Conservation (phyloP, 2,329 filamentous ascomycete species). For the Beauveria sp. region DNA sequence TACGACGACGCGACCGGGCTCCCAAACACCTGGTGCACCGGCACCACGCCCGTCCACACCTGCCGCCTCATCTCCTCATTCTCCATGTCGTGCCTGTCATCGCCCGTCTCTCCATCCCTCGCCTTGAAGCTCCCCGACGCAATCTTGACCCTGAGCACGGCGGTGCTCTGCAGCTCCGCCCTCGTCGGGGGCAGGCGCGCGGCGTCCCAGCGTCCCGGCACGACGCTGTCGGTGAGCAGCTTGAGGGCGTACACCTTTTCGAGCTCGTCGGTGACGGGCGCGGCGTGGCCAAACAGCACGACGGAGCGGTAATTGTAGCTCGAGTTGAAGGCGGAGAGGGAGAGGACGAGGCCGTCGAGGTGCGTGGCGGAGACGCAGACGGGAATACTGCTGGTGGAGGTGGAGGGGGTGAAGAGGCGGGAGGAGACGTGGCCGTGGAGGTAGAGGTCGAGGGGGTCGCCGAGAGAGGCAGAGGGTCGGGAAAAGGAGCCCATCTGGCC, state of each 20-base stretch:
- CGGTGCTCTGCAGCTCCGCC: constrained; percentile 68
- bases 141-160: constrained; percentile 62
- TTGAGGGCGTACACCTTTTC: constrained; percentile 76
- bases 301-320: constrained; percentile 83
- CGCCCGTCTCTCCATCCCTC: constrained; percentile 54
- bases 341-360: constrained; percentile 72
- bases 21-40: constrained; percentile 57
- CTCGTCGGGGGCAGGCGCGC: constrained; percentile 62
- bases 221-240: constrained; percentile 67
- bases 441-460: constrained; percentile 66
- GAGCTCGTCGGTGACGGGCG: constrained; percentile 53
- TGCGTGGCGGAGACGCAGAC: constrained; percentile 66
- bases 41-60: constrained; percentile 51
- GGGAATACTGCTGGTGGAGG: constrained; percentile 45
- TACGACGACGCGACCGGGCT: constrained; percentile 52
- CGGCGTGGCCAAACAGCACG: constrained; percentile 67
- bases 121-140: constrained; percentile 69
- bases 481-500: constrained; percentile 71
- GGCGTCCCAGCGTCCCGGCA: constrained; percentile 61
- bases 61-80: constrained; percentile 31
- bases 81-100: constrained; percentile 41
- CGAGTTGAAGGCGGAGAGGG: constrained; percentile 72
- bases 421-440: constrained; percentile 79
- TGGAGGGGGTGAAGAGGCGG: constrained; percentile 62
- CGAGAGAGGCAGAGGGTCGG: constrained; percentile 48